These are phyloP conservation scores for Saposhnikovia divaricata DNA, from an alignment of 129 eudicot genomes.

Conservation along the genomic window DNA sequence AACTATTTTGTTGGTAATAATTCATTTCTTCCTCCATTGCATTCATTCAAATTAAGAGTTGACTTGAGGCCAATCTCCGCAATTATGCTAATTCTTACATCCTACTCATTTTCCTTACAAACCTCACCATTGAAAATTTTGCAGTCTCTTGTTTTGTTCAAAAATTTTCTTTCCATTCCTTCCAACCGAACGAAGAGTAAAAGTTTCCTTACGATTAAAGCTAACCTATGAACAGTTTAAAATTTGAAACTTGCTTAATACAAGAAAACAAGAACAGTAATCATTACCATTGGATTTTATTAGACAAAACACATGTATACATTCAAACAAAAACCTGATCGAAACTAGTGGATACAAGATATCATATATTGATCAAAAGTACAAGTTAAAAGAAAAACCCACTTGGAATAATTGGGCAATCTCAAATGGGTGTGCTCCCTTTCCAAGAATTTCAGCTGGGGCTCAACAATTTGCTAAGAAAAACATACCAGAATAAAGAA, in stretches of 20 bases:
- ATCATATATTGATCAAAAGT: background rate
- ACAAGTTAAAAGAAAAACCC: background rate
- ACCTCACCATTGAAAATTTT: background rate
- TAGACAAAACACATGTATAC: background rate
- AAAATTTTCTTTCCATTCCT: background rate
- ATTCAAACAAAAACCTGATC: background rate
- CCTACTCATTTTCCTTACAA: background rate
- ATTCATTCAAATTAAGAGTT: background rate
- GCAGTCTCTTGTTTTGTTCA: background rate
- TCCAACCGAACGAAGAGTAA: background rate
- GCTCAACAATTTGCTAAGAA: background rate
- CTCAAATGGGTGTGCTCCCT: conserved; percentile 11
- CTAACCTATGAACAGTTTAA: background rate
- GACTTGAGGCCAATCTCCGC: background rate
- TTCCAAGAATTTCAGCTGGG: conserved; percentile 9
- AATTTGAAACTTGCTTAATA: background rate
- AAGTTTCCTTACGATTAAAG: background rate
- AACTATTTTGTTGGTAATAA: background rate
- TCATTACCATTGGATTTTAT: too few species aligned
- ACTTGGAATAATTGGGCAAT: conserved; percentile 5
- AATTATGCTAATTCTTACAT: background rate
- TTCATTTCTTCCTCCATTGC: background rate
- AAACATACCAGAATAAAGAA: background rate
- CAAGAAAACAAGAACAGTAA: background rate
- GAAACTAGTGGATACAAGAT: background rate